A percentile compares a stretch with the other conserved stretches of the same genome.
These are phyloP conservation scores for Posidonia australis DNA, from an alignment of 106 monocot species.

Conservation along the genomic window DNA sequence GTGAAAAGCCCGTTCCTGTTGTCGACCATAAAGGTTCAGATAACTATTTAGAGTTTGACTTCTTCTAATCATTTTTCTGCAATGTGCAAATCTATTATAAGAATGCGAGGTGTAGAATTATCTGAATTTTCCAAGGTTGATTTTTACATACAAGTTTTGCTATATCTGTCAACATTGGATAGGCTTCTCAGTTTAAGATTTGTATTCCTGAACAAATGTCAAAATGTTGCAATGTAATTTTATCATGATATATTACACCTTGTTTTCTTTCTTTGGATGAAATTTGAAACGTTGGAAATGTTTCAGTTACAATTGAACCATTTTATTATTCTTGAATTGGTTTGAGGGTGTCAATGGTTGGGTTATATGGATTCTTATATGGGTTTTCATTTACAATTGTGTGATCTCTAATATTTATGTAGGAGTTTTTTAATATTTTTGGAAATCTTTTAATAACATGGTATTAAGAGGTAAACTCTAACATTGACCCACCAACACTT, in stretches of 20 bases:
- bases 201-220: no score
- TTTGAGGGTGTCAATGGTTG: no score
- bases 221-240: neutral
- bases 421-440: no score
- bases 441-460: no score
- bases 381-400: no score
- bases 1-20: neutral
- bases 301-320: neutral
- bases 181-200: neutral
- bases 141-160: neutral
- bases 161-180: neutral
- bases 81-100: no score
- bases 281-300: neutral
- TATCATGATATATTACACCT: neutral
- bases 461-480: no score
- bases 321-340: no score
- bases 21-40: slow-evolving; percentile 4
- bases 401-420: no score
- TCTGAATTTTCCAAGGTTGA: neutral
- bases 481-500: no score
- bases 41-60: slow-evolving; percentile 10
- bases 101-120: no score
- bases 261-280: neutral
- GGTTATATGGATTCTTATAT: no score
- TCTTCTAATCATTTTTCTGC: slow-evolving; percentile 1